Percentiles rank a stretch among this genome's conserved stretches.
phyloP scores from a whole-genome alignment of 352 stramenopile species.

The Pythium dissimile region DNA sequence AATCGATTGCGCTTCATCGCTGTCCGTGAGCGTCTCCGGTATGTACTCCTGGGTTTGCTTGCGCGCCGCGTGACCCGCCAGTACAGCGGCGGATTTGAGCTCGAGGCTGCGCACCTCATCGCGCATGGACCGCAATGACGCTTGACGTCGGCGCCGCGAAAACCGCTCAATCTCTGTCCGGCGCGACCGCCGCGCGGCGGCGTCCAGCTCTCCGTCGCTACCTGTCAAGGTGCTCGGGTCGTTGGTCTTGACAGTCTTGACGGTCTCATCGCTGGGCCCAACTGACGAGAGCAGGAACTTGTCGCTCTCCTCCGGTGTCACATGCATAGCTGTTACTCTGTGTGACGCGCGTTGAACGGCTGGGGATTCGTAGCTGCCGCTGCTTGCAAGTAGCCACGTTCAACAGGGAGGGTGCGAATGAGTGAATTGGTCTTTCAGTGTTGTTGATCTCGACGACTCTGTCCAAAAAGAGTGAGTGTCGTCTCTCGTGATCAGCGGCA shows the following conservation, averaged over 20 bases:
- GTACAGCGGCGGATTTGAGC: slow-evolving; percentile 5
- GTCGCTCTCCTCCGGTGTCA: background rate
- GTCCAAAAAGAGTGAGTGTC: background rate
- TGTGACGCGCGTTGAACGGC: too few relatives aligned
- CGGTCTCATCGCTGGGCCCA: too few relatives aligned
- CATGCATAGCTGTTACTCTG: background rate
- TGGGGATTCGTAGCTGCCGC: too few relatives aligned
- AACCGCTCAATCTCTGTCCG: slow-evolving; percentile 21
- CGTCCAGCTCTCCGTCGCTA: slow-evolving; percentile 8
- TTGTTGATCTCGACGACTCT: background rate
- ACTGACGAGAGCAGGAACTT: too few relatives aligned
- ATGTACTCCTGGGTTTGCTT: background rate
- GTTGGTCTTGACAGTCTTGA: too few relatives aligned
- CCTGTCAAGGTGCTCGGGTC: too few relatives aligned
- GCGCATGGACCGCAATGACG: slow-evolving; percentile 4
- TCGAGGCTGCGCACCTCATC: slow-evolving; percentile 10
- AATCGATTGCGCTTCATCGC: background rate
- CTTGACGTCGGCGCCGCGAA: slow-evolving; percentile 16
- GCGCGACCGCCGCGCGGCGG: slow-evolving; percentile 3
- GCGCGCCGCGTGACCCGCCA: background rate
- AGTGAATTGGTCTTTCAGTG: background rate
- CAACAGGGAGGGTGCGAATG: too few relatives aligned
- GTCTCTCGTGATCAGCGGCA: background rate
- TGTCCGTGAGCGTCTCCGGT: background rate
- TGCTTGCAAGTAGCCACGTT: too few relatives aligned